A percentile compares a stretch with the other conserved stretches of the same genome.
Evolutionary conservation across 129 eudicot genomes (phyloP).

Genomic region (Dittrichia graveolens): DNA sequence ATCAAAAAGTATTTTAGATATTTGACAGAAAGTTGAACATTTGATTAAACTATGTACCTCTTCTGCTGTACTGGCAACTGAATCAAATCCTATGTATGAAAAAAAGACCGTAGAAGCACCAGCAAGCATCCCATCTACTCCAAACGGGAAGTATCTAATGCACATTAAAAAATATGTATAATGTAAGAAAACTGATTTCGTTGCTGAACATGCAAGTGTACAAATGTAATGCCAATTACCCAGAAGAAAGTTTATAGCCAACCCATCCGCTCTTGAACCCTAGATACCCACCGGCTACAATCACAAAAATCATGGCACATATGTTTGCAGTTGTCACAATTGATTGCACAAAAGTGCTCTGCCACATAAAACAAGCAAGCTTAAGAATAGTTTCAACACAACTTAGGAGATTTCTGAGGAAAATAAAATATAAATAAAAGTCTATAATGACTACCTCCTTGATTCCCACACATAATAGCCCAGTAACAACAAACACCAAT

Average conservation of each 20-base stretch:
- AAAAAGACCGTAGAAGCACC: conserved; percentile 98
- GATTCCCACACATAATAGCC: conserved; percentile 82
- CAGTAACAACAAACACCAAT: conserved; percentile 76
- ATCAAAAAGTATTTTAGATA: neutral
- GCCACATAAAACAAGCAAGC: conserved; percentile 25
- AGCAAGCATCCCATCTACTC: conserved; percentile 94
- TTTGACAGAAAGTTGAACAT: conserved; percentile 8
- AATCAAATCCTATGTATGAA: conserved; percentile 95
- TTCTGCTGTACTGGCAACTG: conserved; percentile 97
- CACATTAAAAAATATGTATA: neutral
- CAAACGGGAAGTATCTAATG: conserved; percentile 81
- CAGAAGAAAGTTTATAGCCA: conserved; percentile 80
- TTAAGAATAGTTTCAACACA: neutral
- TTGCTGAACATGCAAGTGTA: conserved; percentile 16
- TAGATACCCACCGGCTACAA: conserved; percentile 85
- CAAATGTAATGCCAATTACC: conserved; percentile 44
- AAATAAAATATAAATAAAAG: neutral
- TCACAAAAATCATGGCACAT: conserved; percentile 83
- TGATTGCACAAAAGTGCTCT: conserved; percentile 86
- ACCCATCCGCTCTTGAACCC: conserved; percentile 91
- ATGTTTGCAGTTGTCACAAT: conserved; percentile 73
- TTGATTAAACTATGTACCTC: conserved; percentile 46
- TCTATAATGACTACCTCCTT: conserved; percentile 67
- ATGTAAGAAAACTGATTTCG: neutral
- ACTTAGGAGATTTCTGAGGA: neutral